These are phyloP conservation scores for Plantago coronopus DNA, from an alignment of 305 asterid species.

Conservation along the genomic window DNA sequence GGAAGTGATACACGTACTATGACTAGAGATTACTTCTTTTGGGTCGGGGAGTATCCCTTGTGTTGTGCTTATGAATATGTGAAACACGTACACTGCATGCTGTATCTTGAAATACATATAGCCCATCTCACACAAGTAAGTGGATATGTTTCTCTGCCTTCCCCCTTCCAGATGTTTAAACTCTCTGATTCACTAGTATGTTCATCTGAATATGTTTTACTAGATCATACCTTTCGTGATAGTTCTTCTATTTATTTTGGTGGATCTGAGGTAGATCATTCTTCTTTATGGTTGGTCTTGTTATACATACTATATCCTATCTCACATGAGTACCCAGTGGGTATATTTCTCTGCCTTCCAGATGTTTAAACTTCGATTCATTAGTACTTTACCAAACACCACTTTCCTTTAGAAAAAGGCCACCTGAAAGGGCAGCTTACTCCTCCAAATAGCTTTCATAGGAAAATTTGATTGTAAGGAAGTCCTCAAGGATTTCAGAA, in stretches of 20 bases:
- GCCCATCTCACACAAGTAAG: conserved; percentile 1
- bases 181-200: conserved; percentile 1
- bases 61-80: neutral
- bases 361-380: no score
- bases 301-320: no score
- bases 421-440: no score
- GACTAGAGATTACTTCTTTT: neutral
- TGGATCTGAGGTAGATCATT: conserved; percentile 7
- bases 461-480: no score
- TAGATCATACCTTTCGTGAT: conserved; percentile 15
- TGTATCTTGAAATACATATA: conserved; percentile 1
- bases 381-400: no score
- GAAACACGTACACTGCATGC: conserved; percentile 1
- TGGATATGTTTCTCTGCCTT: neutral
- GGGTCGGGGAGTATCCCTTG: neutral
- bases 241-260: conserved; percentile 7
- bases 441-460: no score
- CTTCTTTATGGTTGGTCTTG: no score
- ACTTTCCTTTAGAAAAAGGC: no score
- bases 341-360: no score
- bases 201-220: conserved; percentile 11
- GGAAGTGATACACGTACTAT: neutral
- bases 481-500: no score
- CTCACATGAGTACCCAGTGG: no score
- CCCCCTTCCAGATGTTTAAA: conserved; percentile 3